Evolutionary conservation across 345 rosid species (phyloP).

Genomic region (Isatis tinctoria): DNA sequence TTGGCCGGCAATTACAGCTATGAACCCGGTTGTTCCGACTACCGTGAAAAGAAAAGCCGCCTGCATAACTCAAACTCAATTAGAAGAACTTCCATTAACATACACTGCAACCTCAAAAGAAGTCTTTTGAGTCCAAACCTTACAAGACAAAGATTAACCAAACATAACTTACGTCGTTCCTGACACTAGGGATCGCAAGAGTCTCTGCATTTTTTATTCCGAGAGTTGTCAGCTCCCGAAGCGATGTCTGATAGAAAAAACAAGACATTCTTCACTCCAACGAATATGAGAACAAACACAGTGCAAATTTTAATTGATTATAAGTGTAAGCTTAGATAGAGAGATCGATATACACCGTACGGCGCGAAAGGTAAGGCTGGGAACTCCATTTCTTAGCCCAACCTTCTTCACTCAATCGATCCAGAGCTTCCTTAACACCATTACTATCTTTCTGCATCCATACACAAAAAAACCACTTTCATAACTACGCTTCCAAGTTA

Average conservation of each 20-base stretch:
- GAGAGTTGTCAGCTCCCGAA: conserved; percentile 70
- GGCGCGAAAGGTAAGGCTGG: conserved; percentile 92
- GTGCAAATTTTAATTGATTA: not conserved
- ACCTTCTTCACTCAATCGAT: conserved; percentile 60
- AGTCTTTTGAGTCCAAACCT: not conserved
- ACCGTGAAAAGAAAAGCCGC: conserved; percentile 93
- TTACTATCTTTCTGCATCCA: conserved; percentile 69
- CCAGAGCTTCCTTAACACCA: conserved; percentile 78
- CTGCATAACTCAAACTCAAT: conserved; percentile 57
- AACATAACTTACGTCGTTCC: conserved; percentile 70
- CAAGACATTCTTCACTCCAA: not conserved
- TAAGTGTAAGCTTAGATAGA: conserved; percentile 4
- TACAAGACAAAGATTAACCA: not conserved
- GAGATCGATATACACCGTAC: conserved; percentile 64
- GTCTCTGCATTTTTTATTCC: conserved; percentile 87
- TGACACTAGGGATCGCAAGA: conserved; percentile 90
- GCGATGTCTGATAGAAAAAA: conserved; percentile 56
- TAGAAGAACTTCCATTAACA: conserved; percentile 13
- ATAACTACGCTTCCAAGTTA: not conserved
- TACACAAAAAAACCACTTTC: not conserved
- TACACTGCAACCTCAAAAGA: not conserved
- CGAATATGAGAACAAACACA: not conserved
- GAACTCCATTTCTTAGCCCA: conserved; percentile 97
- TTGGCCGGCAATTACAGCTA: conserved; percentile 83
- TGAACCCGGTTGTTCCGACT: conserved; percentile 75